Conservation (phyloP, 1,139 yeast species). For the Pichia cactophila region DNA sequence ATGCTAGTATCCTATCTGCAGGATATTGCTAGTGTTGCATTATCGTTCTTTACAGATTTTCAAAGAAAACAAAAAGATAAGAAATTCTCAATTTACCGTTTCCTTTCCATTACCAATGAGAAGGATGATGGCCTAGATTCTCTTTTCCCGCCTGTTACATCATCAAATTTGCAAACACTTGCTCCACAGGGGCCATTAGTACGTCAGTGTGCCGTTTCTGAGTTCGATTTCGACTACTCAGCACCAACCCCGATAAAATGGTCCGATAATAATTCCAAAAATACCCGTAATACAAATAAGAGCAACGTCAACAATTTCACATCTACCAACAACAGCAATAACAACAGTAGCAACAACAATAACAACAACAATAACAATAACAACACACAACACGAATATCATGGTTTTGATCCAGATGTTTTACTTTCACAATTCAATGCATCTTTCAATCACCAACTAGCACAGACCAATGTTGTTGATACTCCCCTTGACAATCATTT, state of each 20-base stretch:
- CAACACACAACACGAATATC: not conserved
- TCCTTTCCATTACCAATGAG: not conserved
- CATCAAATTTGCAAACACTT: too few species aligned
- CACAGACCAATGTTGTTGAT: not conserved
- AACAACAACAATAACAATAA: not conserved
- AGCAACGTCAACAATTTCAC: not conserved
- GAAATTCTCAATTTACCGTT: not conserved
- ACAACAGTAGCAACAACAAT: not conserved
- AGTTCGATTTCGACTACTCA: conserved; percentile 24
- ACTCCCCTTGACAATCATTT: not conserved
- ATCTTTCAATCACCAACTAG: conserved; percentile 6
- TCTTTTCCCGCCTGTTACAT: not conserved
- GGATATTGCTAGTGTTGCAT: not conserved
- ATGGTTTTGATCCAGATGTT: not conserved
- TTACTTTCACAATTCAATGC: conserved; percentile 5
- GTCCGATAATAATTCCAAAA: conserved; percentile 7
- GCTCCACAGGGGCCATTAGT: not conserved
- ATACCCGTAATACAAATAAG: not conserved
- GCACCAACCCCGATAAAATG: conserved; percentile 25
- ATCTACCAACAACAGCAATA: not conserved
- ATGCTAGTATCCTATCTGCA: not conserved
- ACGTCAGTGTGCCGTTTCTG: conserved; percentile 27
- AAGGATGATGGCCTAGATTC: not conserved
- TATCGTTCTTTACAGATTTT: not conserved
- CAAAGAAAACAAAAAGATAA: not conserved